Percentiles rank a stretch among this genome's conserved stretches.
phyloP scores from a whole-genome alignment of 1,284 basidiomycete species.

The Papiliotrema flavescens region DNA sequence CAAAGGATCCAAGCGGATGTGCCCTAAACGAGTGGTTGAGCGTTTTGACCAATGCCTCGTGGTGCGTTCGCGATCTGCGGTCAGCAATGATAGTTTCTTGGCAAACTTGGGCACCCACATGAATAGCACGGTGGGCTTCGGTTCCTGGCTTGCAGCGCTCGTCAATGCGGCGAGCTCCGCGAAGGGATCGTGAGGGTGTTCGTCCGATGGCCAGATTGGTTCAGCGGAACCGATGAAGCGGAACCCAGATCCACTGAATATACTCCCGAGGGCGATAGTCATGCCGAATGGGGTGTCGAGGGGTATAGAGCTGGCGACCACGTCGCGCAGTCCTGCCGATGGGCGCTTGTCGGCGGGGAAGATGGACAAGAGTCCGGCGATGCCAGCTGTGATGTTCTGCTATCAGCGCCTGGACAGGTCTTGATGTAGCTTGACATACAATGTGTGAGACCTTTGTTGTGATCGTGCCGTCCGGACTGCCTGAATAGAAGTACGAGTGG shows the following conservation, averaged over 20 bases:
- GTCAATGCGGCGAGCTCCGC: slow-evolving; percentile 23
- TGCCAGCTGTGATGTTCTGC: slow-evolving; percentile 47
- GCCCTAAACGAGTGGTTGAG: slow-evolving; percentile 21
- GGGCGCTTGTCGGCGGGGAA: slow-evolving; percentile 50
- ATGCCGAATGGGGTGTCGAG: slow-evolving; percentile 45
- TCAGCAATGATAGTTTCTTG: slow-evolving; percentile 6
- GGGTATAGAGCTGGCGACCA: slow-evolving; percentile 34
- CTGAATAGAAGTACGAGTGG: slow-evolving; percentile 38
- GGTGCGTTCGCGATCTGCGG: slow-evolving; percentile 27
- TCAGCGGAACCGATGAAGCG: slow-evolving; percentile 31
- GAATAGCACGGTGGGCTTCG: slow-evolving; percentile 39
- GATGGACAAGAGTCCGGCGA: slow-evolving; percentile 42
- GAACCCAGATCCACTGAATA: slow-evolving; percentile 43
- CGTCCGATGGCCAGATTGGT: slow-evolving; percentile 17
- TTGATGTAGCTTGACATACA: slow-evolving; percentile 18
- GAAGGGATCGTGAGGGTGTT: slow-evolving; percentile 16
- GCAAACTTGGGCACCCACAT: slow-evolving; percentile 21
- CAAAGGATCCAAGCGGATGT: slow-evolving; percentile 28
- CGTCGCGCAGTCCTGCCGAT: slow-evolving; percentile 27
- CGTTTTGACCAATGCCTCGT: slow-evolving; percentile 22
- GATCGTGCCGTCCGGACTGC: slow-evolving; percentile 3
- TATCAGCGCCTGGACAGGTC: slow-evolving; percentile 1
- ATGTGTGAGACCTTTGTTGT: slow-evolving; percentile 39
- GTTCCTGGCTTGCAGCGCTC: slow-evolving; percentile 7
- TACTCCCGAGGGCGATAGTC: slow-evolving; percentile 37